Conservation (phyloP, 768 basidiomycete genomes). For the Kwoniella dejecticola region DNA sequence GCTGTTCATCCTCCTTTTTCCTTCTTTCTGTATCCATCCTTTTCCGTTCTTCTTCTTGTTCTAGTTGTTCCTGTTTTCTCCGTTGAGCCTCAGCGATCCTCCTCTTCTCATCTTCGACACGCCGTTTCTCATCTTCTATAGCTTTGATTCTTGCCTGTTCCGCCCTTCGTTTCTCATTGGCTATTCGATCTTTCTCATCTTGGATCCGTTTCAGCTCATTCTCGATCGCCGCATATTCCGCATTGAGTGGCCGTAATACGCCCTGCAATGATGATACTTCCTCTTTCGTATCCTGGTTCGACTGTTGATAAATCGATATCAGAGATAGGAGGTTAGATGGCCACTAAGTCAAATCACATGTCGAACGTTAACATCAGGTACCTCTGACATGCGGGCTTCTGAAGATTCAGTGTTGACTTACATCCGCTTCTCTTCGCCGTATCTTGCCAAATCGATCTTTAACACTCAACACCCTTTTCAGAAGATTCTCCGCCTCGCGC, state of each 20-base stretch:
- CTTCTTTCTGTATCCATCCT: no score
- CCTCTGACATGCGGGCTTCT: no score
- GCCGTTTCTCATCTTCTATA: constrained; percentile 31
- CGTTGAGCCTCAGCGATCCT: constrained; percentile 10
- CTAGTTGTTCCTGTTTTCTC: constrained; percentile 10
- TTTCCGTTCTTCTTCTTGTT: background rate
- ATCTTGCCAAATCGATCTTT: constrained; percentile 19
- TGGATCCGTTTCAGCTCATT: constrained; percentile 6
- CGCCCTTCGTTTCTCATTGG: constrained; percentile 17
- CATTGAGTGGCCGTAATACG: constrained; percentile 2
- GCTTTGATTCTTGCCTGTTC: constrained; percentile 29
- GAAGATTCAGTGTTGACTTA: no score
- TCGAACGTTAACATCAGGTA: no score
- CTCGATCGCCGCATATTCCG: constrained; percentile 10
- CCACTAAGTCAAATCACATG: no score
- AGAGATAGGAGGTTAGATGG: constrained; percentile 17
- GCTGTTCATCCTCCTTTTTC: background rate
- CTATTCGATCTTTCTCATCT: constrained; percentile 10
- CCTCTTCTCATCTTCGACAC: constrained; percentile 8
- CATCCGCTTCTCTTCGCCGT: constrained; percentile 19
- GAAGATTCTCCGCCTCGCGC: constrained; percentile 13
- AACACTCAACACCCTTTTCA: constrained; percentile 11
- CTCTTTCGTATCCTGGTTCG: constrained; percentile 16
- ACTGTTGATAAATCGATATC: constrained; percentile 20
- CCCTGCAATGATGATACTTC: constrained; percentile 19